Evolutionary conservation across 495 filamentous ascomycete genomes (phyloP), one percentile per base, ranked within the genome.

Genomic region (Penicillium canariense): DNA sequence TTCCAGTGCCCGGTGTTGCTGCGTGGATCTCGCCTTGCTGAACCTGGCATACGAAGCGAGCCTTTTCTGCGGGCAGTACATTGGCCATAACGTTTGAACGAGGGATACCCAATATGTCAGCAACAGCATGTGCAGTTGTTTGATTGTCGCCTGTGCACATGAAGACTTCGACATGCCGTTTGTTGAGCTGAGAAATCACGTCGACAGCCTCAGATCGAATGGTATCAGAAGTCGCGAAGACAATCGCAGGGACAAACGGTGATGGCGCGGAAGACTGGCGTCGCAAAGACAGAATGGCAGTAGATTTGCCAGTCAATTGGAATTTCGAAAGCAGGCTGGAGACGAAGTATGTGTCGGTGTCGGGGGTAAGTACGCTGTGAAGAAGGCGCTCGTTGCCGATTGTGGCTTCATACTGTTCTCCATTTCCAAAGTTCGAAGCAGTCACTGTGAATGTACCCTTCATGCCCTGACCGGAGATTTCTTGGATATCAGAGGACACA

Each of bases 101-200:
- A 0, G 86, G 81, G 58, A 97, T 96, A 15, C 88, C 88, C 20
- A 97, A 74, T 67, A 84, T 81, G 3, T 76, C 69, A 1, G 88
- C 93, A n/a, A 97, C 81, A 5, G 83, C 80, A 23, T 74, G 61
- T 12, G 83, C 83, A n/a, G 76, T 79, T 32, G 51, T 75, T 36
- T 70, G 63, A 58, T 79, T 79, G 68, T 97, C 93, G 14, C 93
- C 93, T 3, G 91, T 94, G 39, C 96, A 86, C 90, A 97, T 96
- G 83, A 85, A 96, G 23, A 96, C 87, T 3, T 82, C 77, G 48
- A 89, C 84, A 23, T 65, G 76, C 23, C 78, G 80, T 20, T 81
- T 68, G 50, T 84, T 80, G 5, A 97, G 84, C n/a, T 85, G 73
- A 5, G 69, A 63, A 60, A 97, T 82, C 26, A 93, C 82, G 6